Evolutionary conservation across 345 rosid genomes (phyloP).

Genomic region (Corchorus olitorius): DNA sequence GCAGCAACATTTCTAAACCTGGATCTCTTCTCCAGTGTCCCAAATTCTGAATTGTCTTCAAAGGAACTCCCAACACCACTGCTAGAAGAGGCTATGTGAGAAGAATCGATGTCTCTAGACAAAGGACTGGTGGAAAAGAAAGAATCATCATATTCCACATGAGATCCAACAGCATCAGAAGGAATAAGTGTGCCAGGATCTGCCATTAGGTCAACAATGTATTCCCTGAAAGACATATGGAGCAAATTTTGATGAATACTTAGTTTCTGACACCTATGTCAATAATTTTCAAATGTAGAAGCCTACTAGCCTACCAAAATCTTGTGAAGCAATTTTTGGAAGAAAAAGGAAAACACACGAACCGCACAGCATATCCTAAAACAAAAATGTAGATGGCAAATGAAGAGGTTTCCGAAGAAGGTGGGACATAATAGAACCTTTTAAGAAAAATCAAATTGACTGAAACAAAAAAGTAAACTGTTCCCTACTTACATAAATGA

Average conservation of each 20-base stretch:
- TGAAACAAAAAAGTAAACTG: not conserved
- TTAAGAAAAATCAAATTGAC: not conserved
- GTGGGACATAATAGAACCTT: not conserved
- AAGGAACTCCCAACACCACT: conserved; percentile 63
- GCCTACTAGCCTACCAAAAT: not conserved
- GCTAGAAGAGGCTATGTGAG: conserved; percentile 63
- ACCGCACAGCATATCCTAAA: not conserved
- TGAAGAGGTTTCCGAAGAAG: not conserved
- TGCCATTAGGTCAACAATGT: conserved; percentile 94
- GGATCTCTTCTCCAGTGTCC: conserved; percentile 54
- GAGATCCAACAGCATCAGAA: conserved; percentile 74
- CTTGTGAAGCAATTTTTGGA: conserved; percentile 7
- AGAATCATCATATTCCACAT: conserved; percentile 62
- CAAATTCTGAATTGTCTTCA: conserved; percentile 64
- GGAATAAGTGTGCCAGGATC: conserved; percentile 98
- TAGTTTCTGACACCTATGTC: conserved; percentile 13
- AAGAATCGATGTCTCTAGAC: conserved; percentile 65
- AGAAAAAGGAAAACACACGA: not conserved
- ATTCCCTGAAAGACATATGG: conserved; percentile 77
- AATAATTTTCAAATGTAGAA: conserved; percentile 2
- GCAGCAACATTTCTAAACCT: conserved; percentile 38
- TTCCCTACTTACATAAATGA: not conserved
- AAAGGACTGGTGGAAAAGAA: conserved; percentile 65
- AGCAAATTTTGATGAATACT: conserved; percentile 22
- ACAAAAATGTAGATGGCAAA: not conserved